These are phyloP conservation scores for Begonia loranthoides DNA, from an alignment of 306 rosid genomes.

Conservation along the genomic window DNA sequence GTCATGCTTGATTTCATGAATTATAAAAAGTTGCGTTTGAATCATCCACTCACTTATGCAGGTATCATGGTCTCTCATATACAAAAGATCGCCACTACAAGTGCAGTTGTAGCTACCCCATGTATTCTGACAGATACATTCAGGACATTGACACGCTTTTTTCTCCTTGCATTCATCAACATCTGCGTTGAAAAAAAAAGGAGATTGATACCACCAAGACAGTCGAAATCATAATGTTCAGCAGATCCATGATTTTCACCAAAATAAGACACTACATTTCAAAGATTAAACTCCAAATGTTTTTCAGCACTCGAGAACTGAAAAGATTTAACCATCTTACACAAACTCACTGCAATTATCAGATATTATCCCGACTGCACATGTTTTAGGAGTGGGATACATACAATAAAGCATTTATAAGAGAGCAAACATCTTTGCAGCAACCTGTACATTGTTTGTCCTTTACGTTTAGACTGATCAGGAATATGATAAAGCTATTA, in stretches of 20 bases:
- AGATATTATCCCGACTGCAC: neutral
- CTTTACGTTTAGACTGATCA: no score
- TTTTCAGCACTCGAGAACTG: neutral
- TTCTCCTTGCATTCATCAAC: conserved; percentile 80
- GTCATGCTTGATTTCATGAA: no score
- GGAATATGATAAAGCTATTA: no score
- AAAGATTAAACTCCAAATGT: no score
- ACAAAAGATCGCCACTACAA: conserved; percentile 78
- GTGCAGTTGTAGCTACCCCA: conserved; percentile 97
- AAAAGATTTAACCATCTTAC: neutral
- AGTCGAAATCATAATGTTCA: neutral
- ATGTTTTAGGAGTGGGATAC: no score
- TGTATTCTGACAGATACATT: conserved; percentile 88
- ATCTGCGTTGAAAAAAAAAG: conserved; percentile 27
- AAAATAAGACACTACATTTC: no score
- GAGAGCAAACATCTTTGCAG: no score
- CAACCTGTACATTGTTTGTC: no score
- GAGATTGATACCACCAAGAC: neutral
- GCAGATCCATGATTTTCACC: neutral
- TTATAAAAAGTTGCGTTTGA: neutral
- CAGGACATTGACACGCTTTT: conserved; percentile 93
- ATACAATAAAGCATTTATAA: no score
- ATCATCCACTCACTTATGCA: conserved; percentile 73
- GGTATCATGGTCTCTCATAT: conserved; percentile 87
- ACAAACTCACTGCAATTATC: neutral